A percentile compares a stretch with the other conserved stretches of the same genome.
Evolutionary conservation across 768 basidiomycete species (phyloP).

Genomic region (Cyclocybe cylindracea): DNA sequence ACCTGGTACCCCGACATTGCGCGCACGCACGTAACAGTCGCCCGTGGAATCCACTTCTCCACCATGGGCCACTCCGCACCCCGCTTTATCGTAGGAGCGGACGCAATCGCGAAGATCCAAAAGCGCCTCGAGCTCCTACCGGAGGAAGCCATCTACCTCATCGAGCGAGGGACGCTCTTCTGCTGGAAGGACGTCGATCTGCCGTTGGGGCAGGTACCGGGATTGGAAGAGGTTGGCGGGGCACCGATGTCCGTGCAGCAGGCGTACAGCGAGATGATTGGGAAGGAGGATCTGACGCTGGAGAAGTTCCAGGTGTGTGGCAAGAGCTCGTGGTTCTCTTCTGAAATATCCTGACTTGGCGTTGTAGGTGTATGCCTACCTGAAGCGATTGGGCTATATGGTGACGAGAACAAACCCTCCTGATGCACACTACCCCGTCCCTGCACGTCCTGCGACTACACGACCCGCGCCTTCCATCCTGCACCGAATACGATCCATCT

Average conservation of each 20-base stretch:
- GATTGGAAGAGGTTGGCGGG: constrained; percentile 48
- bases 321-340: not conserved
- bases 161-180: constrained; percentile 87
- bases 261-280: constrained; percentile 85
- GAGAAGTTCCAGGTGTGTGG: constrained; percentile 83
- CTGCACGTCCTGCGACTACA: constrained; percentile 29
- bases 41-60: constrained; percentile 82
- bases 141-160: constrained; percentile 92
- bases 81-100: constrained; percentile 35
- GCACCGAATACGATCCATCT: constrained; percentile 31
- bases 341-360: not conserved
- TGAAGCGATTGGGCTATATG: constrained; percentile 89
- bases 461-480: constrained; percentile 29
- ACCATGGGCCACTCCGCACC: constrained; percentile 81
- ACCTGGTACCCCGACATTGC: constrained; percentile 73
- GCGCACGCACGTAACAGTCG: constrained; percentile 66
- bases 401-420: constrained; percentile 77
- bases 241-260: constrained; percentile 91
- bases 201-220: constrained; percentile 29
- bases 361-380: constrained; percentile 83
- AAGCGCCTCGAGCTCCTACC: constrained; percentile 86
- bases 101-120: constrained; percentile 43
- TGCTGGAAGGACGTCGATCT: constrained; percentile 66
- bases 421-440: constrained; percentile 50
- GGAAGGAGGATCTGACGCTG: constrained; percentile 70